Base-by-base conservation (phyloP, 1,139 yeast genomes). In the Hyphopichia khmerensis region DNA sequence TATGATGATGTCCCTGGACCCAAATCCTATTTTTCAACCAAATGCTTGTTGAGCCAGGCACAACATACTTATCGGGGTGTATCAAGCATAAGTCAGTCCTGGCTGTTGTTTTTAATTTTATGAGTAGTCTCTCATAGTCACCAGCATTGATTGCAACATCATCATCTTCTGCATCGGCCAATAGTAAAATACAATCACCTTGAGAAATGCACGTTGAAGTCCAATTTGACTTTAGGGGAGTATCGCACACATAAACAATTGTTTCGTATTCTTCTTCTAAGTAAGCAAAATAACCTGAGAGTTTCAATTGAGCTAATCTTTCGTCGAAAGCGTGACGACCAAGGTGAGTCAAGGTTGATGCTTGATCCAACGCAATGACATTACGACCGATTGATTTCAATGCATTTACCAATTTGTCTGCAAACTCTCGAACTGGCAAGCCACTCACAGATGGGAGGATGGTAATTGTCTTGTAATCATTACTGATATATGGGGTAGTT, bases 251-350 rank as follows among this genome's bases (percentile, higher is more conserved):
- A 56, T 93, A 93, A 3, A 93, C 80, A 6, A 93, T 86, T 3
- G 91, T 86, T 53, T 91, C 89, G 59, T 84, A 88, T 48, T 82
- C 80, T 55, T 91, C 98, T 69, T 93, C 99, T 43, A 93, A 72
- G 50, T 90, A 95, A 0, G 96, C 88, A 56, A 93, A 85, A 56
- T 86, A 88, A 0, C 97, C 96, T 38, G 95, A 80, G 48, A 91
- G 82, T 59, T 89, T 90, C 55, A 93, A 69, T 43, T 85, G 81
- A 0, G 96, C 89, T 45, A 93, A 72, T 31, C 75, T 52, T 52
- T 84, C 91, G 60, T 89, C 96, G 67, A 93, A 93, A 0, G 99
- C 98, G 64, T 91, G 89, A 43, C 91, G 78, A 0, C 99, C 99
- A 45, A 93, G 69, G 60, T 87, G 93, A 3, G 79, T 77, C 46